These are phyloP conservation scores for Penicillium sp. DNA, from an alignment of 2,329 filamentous ascomycete genomes.

Conservation along the genomic window DNA sequence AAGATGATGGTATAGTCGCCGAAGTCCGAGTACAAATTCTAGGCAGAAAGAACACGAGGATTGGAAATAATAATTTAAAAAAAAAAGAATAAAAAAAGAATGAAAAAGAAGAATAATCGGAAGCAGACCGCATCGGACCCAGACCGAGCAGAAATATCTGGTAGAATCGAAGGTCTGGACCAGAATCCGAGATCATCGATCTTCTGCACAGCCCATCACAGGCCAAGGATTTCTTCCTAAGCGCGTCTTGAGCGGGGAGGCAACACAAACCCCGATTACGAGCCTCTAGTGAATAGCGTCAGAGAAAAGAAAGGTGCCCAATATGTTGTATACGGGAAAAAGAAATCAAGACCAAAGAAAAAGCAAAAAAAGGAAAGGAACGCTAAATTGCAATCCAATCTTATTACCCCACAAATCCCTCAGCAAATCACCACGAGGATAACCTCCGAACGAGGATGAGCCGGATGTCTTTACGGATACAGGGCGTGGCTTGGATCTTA, in stretches of 20 bases:
- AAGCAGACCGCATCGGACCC: neutral
- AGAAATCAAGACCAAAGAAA: neutral
- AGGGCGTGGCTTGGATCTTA: slow-evolving; percentile 2
- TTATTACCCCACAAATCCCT: slow-evolving; percentile 10
- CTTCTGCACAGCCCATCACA: slow-evolving; percentile 13
- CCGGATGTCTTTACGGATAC: neutral
- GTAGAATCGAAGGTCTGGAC: slow-evolving; percentile 1
- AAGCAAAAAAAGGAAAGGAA: neutral
- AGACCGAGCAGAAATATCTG: neutral
- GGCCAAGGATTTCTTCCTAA: slow-evolving; percentile 9
- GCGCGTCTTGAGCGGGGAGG: slow-evolving; percentile 18
- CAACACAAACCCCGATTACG: slow-evolving; percentile 17
- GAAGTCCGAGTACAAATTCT: neutral
- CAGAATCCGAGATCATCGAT: slow-evolving; percentile 4
- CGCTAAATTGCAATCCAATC: neutral
- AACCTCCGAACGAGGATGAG: neutral
- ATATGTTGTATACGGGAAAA: too few species aligned
- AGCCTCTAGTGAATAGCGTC: too few species aligned
- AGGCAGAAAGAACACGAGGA: neutral
- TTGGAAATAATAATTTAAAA: neutral
- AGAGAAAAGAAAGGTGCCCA: neutral
- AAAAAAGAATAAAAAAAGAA: too few species aligned
- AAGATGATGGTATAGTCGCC: neutral
- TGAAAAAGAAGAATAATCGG: neutral
- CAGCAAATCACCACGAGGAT: slow-evolving; percentile 2